Evolutionary conservation across 192 early-diverging fungal species (phyloP).

Genomic region (Coemansia sp.): DNA sequence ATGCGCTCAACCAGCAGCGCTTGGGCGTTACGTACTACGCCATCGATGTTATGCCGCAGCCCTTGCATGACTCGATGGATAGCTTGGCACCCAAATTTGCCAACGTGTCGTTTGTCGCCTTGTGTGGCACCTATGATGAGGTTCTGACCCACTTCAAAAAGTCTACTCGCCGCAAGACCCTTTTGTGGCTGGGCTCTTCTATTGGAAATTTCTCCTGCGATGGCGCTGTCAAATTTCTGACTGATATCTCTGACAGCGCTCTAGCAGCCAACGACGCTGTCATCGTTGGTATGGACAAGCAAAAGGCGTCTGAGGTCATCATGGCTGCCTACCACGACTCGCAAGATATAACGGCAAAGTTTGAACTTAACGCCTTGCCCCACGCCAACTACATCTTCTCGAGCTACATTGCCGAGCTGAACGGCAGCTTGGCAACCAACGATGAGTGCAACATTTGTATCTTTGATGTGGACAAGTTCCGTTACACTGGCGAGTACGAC

Average conservation of each 20-base stretch:
- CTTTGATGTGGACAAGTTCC: conserved; percentile 67
- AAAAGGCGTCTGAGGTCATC: conserved; percentile 72
- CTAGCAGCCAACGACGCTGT: conserved; percentile 74
- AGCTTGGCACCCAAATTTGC: conserved; percentile 63
- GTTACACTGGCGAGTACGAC: conserved; percentile 77
- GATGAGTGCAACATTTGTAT: conserved; percentile 12
- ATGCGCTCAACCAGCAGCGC: conserved; percentile 67
- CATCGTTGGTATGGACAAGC: conserved; percentile 83
- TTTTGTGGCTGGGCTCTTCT: conserved; percentile 90
- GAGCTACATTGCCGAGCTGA: conserved; percentile 20
- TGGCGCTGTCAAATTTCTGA: conserved; percentile 71
- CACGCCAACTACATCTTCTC: conserved; percentile 75
- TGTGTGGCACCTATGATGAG: conserved; percentile 91
- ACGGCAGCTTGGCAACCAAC: background rate
- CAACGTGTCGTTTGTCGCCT: conserved; percentile 72
- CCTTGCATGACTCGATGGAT: conserved; percentile 71
- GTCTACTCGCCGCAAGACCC: conserved; percentile 62
- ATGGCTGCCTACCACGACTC: conserved; percentile 85
- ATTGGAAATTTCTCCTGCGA: conserved; percentile 75
- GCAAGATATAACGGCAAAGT: conserved; percentile 72
- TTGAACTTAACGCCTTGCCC: conserved; percentile 82
- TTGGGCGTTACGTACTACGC: conserved; percentile 82
- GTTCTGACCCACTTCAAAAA: conserved; percentile 63
- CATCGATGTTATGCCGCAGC: conserved; percentile 81
- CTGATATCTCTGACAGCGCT: conserved; percentile 54